Evolutionary conservation across 2,329 filamentous ascomycete genomes (phyloP), one percentile per base, ranked within the genome.

Genomic region (Pyricularia sp.): DNA sequence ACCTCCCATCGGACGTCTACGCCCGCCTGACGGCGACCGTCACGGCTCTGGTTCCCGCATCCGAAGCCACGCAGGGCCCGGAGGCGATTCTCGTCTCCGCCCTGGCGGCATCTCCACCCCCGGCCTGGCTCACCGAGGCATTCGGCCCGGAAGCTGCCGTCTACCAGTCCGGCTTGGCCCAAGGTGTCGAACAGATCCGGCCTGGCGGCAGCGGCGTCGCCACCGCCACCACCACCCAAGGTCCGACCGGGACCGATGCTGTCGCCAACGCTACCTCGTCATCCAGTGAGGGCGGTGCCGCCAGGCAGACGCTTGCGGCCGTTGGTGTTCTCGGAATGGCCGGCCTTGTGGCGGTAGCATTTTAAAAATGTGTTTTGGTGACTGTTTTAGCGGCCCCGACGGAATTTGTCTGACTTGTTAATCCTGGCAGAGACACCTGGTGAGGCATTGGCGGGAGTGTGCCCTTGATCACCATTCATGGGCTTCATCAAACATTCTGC

Each of bases 1-100:
- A 75, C 67, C 70, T 75, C 33, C 73, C 74, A 2, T 28, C 69
- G 7, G 65, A 69, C 2, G 68, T 68, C 49, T 70, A 71, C 63
- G 62, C 66, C 44, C 66, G 66, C 59, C 62, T 72, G 10, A 68
- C 68, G 13, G 69, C 71, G 49, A 69, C 66, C 64, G 69, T 65
- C 68, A 72, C 68, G 72, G 72, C n/a, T 67, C 67, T 8, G 22
- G 63, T 40, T 12, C 63, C 63, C 22, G 33, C 35, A 40, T 22
- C 31, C n/a, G 53, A 26, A 22, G 68, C 70, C 24, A 72, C 71
- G 28, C 66, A 66, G n/a, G 66, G 73, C 7, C 70, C 73, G 9
- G 71, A 70, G 31, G 68, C 66, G 22, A 68, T 74, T 10, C 66
- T 70, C 62, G 44, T 70, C 22, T 69, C 69, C 13, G 71, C 71